These are phyloP conservation scores for Tylopilus felleus DNA, from an alignment of 768 basidiomycete genomes.

Conservation along the genomic window DNA sequence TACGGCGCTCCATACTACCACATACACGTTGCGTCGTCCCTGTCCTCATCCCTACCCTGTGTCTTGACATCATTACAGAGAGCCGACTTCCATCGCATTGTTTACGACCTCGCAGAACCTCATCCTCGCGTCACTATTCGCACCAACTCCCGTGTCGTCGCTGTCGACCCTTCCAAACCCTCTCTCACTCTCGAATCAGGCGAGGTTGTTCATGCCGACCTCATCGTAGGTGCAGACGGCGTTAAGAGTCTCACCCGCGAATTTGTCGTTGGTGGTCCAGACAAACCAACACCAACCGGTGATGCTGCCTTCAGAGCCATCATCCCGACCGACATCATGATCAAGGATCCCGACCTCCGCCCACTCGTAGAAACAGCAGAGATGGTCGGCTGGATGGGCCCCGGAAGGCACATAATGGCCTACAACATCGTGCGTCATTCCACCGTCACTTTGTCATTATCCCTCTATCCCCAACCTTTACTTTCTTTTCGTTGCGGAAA, in stretches of 20 bases:
- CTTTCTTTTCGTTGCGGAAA: not conserved
- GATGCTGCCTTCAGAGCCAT: slow-evolving; percentile 62
- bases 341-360: slow-evolving; percentile 50
- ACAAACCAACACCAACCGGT: slow-evolving; percentile 51
- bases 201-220: slow-evolving; percentile 39
- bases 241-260: slow-evolving; percentile 49
- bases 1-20: slow-evolving; percentile 35
- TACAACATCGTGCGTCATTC: slow-evolving; percentile 39
- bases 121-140: slow-evolving; percentile 35
- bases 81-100: slow-evolving; percentile 45
- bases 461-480: not conserved
- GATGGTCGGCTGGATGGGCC: slow-evolving; percentile 61
- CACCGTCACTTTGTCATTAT: not conserved
- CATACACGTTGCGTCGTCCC: slow-evolving; percentile 30
- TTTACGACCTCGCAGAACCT: slow-evolving; percentile 35
- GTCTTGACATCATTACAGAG: slow-evolving; percentile 23
- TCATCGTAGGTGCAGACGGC: slow-evolving; percentile 51
- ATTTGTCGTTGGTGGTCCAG: slow-evolving; percentile 46
- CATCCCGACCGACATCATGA: slow-evolving; percentile 42
- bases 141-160: slow-evolving; percentile 35
- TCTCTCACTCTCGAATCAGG: slow-evolving; percentile 41
- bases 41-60: not conserved
- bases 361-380: slow-evolving; percentile 48
- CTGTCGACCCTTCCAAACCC: slow-evolving; percentile 33
- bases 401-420: slow-evolving; percentile 43